Evolutionary conservation across 768 basidiomycete genomes (phyloP), one percentile per base, ranked within the genome.

Genomic region (Hericium rajendrae): DNA sequence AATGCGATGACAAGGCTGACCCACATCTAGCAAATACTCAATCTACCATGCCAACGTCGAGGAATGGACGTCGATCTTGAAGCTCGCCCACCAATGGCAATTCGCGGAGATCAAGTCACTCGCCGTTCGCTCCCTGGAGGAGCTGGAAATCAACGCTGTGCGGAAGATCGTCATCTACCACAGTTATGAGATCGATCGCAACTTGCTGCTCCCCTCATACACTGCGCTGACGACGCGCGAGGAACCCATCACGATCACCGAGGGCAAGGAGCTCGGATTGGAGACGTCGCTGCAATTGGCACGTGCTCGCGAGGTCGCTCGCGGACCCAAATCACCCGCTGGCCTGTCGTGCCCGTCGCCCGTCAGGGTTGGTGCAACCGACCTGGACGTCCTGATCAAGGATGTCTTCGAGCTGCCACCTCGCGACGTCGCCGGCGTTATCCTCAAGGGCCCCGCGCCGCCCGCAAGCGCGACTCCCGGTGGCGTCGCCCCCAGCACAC

Each of bases 91-190:
- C 11, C 64, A 68, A 6, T 89, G 85, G 85, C 26, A 55, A 0
- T 87, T 88, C 60, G 61, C 61, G 0, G 76, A 81, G 48, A 76
- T 86, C 2, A 76, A 72, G 38, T 60, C 55, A 51, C 80, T 73
- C 1, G 82, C 83, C 0, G 66, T 84, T 0, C 76, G 81, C 0
- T 79, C 86, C 54, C 72, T 87, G 0, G 78, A 71, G 38, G 59
- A 73, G 59, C 66, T 79, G 13, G 13, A 66, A 0, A 72, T 85
- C 41, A 65, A 70, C 0, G 73, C 77, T 0, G 73, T 85, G 0
- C 75, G 81, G 0, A 81, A 82, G 18, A 80, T 88, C 46, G 65
- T 72, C 1, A 66, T 80, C 0, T 88, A 87, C 61, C 83, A 84
- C 50, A 64, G 66, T 3, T 78, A 78, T 66, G 63, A 72, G 0